phyloP scores from a whole-genome alignment of 1,284 basidiomycete genomes.

The Somion occarium region DNA sequence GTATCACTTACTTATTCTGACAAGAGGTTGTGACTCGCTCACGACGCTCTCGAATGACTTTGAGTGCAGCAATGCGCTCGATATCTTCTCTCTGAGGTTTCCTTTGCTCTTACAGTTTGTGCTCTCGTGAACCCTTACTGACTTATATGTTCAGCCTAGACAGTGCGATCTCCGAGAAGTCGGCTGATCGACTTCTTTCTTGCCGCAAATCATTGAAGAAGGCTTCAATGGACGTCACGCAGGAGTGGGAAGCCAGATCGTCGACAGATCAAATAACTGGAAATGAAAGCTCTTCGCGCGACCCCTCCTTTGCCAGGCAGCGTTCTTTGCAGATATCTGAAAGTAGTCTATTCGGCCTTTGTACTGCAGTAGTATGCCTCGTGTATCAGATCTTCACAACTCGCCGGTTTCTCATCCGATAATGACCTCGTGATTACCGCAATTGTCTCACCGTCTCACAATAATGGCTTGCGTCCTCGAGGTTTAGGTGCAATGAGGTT shows the following conservation, averaged over 20 bases:
- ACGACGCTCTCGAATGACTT: neutral
- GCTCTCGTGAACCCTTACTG: neutral
- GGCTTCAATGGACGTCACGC: neutral
- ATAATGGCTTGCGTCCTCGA: neutral
- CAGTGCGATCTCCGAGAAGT: neutral
- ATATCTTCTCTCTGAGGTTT: neutral
- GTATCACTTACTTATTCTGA: neutral
- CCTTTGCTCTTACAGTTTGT: neutral
- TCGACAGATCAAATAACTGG: neutral
- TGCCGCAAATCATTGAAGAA: neutral
- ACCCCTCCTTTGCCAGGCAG: neutral
- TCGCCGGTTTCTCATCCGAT: neutral
- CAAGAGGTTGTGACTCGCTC: neutral
- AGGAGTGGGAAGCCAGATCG: neutral
- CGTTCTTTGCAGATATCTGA: neutral
- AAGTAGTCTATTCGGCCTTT: neutral
- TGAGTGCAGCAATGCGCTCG: neutral
- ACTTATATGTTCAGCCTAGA: neutral
- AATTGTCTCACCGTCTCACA: neutral
- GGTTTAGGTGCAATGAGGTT: neutral
- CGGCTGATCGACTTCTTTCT: neutral
- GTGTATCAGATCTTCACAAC: neutral
- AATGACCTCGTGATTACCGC: neutral
- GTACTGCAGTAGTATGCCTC: neutral
- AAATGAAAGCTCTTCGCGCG: neutral